phyloP scores from a whole-genome alignment of 257 asterid genomes.

The Perilla frutescens region DNA sequence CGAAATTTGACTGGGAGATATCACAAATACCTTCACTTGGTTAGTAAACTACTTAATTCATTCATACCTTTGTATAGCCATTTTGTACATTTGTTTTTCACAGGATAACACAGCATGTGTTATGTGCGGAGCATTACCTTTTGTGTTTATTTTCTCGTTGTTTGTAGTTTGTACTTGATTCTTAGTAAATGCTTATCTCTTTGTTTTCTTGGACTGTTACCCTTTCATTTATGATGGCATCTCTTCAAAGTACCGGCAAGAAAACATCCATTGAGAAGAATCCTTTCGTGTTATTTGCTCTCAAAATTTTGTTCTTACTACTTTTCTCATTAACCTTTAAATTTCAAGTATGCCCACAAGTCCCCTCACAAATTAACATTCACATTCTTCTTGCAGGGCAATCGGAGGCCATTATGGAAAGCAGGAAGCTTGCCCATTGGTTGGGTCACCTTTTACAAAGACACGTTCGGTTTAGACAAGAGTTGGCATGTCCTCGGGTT shows the following conservation, averaged over 20 bases:
- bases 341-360: neutral
- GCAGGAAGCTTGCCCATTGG: conserved; percentile 91
- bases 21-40: conserved; percentile 74
- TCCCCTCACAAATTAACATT: conserved; percentile 3
- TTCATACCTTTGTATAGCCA: neutral
- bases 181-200: neutral
- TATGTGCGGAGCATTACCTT: too few species aligned
- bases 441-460: conserved; percentile 79
- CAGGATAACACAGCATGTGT: too few species aligned
- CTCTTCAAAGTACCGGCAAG: conserved; percentile 6
- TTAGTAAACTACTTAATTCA: conserved; percentile 38
- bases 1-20: conserved; percentile 63
- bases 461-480: conserved; percentile 63
- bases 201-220: neutral
- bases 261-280: neutral
- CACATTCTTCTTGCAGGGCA: conserved; percentile 56
- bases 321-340: neutral
- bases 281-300: neutral
- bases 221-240: conserved; percentile 8
- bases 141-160: neutral
- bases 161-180: neutral
- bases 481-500: conserved; percentile 83
- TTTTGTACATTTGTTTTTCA: neutral
- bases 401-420: conserved; percentile 55
- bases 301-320: neutral